These are phyloP conservation scores for Periconia digitata DNA, from an alignment of 2,329 filamentous ascomycete genomes.

Conservation along the genomic window DNA sequence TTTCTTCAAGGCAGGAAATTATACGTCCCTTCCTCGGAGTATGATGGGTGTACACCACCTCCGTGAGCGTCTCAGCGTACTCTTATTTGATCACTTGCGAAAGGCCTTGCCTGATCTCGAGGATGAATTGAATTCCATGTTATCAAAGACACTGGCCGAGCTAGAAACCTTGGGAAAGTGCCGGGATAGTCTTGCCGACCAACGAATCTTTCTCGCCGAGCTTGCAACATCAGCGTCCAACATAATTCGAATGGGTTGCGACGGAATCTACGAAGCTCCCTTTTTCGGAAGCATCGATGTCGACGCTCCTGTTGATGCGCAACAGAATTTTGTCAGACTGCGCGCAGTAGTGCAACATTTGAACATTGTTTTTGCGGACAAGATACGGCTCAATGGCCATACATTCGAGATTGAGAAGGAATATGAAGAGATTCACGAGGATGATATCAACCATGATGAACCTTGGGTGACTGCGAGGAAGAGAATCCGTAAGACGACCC, in stretches of 20 bases:
- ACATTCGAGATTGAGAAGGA: constrained; percentile 19
- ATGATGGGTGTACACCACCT: constrained; percentile 53
- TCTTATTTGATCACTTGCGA: constrained; percentile 48
- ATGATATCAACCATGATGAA: constrained; percentile 2
- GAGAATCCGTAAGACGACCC: constrained; percentile 12
- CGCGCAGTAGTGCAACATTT: constrained; percentile 58
- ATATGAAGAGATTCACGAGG: constrained; percentile 11
- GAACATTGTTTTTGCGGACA: constrained; percentile 50
- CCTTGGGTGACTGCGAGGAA: neutral
- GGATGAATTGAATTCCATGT: constrained; percentile 32
- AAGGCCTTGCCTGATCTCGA: constrained; percentile 39
- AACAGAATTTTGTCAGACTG: constrained; percentile 48
- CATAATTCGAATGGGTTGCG: constrained; percentile 50
- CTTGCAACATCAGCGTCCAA: constrained; percentile 50
- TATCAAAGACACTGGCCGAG: constrained; percentile 20
- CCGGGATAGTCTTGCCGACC: constrained; percentile 43
- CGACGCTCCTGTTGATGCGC: constrained; percentile 15
- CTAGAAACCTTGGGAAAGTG: constrained; percentile 56
- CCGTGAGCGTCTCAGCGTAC: constrained; percentile 51
- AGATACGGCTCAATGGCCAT: constrained; percentile 49
- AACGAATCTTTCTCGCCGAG: constrained; percentile 51
- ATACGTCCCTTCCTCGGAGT: constrained; percentile 24
- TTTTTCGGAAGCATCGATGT: constrained; percentile 51
- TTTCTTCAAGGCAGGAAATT: constrained; percentile 40
- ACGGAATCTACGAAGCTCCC: constrained; percentile 54